phyloP scores from a whole-genome alignment of 148 eudicot species.

The Fagopyrum tataricum region DNA sequence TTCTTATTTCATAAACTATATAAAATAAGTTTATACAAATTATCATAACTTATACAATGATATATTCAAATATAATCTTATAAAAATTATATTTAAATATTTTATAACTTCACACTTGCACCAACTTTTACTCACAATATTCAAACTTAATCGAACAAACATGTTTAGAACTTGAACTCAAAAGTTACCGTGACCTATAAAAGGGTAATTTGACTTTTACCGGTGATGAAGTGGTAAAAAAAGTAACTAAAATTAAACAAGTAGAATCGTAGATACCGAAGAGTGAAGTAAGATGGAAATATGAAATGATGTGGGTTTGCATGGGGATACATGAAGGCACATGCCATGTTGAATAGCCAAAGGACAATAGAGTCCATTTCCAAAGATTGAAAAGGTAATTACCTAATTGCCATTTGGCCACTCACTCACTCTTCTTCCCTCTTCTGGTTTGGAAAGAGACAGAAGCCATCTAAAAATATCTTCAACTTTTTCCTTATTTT shows the following conservation, averaged over 20 bases:
- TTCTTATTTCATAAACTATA: too few relatives aligned
- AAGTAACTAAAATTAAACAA: not conserved
- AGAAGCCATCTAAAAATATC: not conserved
- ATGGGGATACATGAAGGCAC: constrained; percentile 6
- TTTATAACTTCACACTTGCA: too few relatives aligned
- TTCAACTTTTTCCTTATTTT: not conserved
- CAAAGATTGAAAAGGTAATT: not conserved
- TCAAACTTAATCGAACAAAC: too few relatives aligned
- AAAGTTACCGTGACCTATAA: not conserved
- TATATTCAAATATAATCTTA: too few relatives aligned
- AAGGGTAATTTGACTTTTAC: constrained; percentile 5
- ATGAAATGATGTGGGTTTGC: not conserved
- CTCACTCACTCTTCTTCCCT: not conserved
- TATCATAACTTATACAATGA: too few relatives aligned
- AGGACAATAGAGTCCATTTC: not conserved
- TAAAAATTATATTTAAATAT: too few relatives aligned
- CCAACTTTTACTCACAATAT: too few relatives aligned
- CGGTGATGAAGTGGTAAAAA: not conserved
- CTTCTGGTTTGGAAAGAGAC: not conserved
- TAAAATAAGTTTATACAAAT: too few relatives aligned
- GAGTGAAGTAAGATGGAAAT: not conserved
- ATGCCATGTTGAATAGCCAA: constrained; percentile 3
- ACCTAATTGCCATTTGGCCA: not conserved
- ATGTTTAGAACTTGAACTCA: too few relatives aligned
- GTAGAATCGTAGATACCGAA: not conserved